phyloP scores from a whole-genome alignment of 2,329 filamentous ascomycete species.

The Alternaria sp. region DNA sequence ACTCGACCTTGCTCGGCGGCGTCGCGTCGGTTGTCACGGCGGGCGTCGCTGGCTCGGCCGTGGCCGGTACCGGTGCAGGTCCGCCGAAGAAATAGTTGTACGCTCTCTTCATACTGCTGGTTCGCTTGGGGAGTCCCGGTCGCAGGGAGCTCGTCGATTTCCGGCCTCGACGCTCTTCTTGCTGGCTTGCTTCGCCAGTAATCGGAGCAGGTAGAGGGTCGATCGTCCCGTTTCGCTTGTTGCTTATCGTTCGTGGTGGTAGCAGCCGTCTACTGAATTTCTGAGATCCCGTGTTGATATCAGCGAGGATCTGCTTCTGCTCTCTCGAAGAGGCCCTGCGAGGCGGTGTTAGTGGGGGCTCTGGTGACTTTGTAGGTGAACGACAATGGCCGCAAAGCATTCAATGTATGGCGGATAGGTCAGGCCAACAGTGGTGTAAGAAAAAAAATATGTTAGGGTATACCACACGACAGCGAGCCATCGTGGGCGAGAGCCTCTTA shows the following conservation, averaged over 20 bases:
- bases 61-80: conserved; percentile 24
- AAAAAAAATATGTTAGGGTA: conserved; percentile 3
- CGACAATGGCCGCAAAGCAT: conserved; percentile 9
- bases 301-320: conserved; percentile 49
- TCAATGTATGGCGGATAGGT: background rate
- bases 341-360: conserved; percentile 12
- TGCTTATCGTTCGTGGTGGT: conserved; percentile 25
- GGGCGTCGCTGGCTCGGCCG: conserved; percentile 36
- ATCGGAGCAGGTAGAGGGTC: conserved; percentile 39
- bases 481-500: conserved; percentile 5
- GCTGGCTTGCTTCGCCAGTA: conserved; percentile 30
- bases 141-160: conserved; percentile 39
- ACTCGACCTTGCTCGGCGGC: conserved; percentile 26
- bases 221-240: conserved; percentile 29
- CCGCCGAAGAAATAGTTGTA: conserved; percentile 51
- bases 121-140: conserved; percentile 45
- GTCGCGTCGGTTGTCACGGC: conserved; percentile 32
- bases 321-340: conserved; percentile 43
- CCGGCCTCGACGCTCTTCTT: conserved; percentile 41
- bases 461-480: background rate
- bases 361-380: background rate
- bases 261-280: conserved; percentile 44
- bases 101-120: conserved; percentile 49
- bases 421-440: background rate
- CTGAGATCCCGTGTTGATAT: conserved; percentile 47